Base-by-base conservation (phyloP, 306 rosid species). In the Medicago arabica region DNA sequence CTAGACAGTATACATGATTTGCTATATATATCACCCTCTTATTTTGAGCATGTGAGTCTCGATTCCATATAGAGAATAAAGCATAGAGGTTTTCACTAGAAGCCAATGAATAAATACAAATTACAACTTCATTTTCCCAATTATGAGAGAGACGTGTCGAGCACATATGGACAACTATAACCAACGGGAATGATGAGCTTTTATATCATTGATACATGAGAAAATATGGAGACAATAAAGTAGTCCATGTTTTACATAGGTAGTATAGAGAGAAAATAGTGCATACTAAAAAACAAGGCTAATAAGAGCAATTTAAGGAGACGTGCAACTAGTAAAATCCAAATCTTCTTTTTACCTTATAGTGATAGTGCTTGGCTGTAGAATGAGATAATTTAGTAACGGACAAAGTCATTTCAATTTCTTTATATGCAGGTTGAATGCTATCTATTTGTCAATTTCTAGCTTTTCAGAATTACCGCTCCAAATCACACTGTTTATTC, bases 241-340 rank as follows among this genome's bases (percentile, higher is more conserved):
- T 34, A 80, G 72, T 75, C 60, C 49, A 41, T 78, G 65, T 59
- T 4, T 12, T 61, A 46, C 39, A 53, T 40, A 63, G 76, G 72
- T 50, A 67, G 54, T 63, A 74, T 75, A 67, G 62, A 63, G 80
- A 71, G 71, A 75, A 15, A 23, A 39, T 19, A 40, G 74, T 71
- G 76, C 58, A 65, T 69, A 66, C 80, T 82, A 82, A 71, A 86
- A 79, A 83, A 83, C 85, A 82, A 80, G 25, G 82, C 83, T 82
- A 78, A 64, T 77, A 83, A 83, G 91, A 80, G 83, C 83, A 74
- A 77, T 80, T 67, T 81, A 81, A 83, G 84, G 85, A 81, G 85
- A 54, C 72, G 51, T 69, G 87, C 81, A 82, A 80, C 78, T 80
- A 80, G 84, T 76, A 86, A 82, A 85, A 46, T 85, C 85, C 93